Evolutionary conservation across 1,284 basidiomycete genomes (phyloP).

Genomic region (Pholiota adiposa): DNA sequence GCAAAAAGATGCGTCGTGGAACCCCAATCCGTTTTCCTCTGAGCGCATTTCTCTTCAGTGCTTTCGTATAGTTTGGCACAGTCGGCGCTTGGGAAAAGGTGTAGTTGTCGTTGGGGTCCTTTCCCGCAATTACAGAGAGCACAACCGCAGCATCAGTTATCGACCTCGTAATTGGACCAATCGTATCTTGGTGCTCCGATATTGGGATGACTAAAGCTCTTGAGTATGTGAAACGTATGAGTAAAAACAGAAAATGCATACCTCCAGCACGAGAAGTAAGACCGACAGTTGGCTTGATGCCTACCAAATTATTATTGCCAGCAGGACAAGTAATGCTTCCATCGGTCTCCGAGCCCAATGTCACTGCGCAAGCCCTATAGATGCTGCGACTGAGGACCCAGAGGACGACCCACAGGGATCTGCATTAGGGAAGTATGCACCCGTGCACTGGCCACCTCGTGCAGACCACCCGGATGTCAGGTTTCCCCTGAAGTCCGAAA

Average conservation of each 20-base stretch:
- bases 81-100: constrained; percentile 56
- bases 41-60: constrained; percentile 51
- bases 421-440: constrained; percentile 61
- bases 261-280: constrained; percentile 65
- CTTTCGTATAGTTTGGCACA: constrained; percentile 59
- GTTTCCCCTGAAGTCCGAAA: constrained; percentile 52
- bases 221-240: neutral
- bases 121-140: constrained; percentile 61
- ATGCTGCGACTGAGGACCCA: constrained; percentile 62
- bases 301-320: constrained; percentile 57
- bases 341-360: constrained; percentile 70
- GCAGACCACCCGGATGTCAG: constrained; percentile 68
- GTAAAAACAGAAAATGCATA: constrained; percentile 23
- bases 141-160: constrained; percentile 63
- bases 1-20: constrained; percentile 51
- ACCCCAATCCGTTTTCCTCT: constrained; percentile 64
- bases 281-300: constrained; percentile 66
- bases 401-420: constrained; percentile 71
- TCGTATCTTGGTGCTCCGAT: constrained; percentile 63
- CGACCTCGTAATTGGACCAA: constrained; percentile 64
- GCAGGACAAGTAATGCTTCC: constrained; percentile 63
- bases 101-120: constrained; percentile 57
- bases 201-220: constrained; percentile 55
- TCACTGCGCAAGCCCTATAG: constrained; percentile 65
- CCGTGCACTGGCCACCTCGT: constrained; percentile 66